Conservation (phyloP, 2,329 filamentous ascomycete species). For the Fusarium fujikuroi region DNA sequence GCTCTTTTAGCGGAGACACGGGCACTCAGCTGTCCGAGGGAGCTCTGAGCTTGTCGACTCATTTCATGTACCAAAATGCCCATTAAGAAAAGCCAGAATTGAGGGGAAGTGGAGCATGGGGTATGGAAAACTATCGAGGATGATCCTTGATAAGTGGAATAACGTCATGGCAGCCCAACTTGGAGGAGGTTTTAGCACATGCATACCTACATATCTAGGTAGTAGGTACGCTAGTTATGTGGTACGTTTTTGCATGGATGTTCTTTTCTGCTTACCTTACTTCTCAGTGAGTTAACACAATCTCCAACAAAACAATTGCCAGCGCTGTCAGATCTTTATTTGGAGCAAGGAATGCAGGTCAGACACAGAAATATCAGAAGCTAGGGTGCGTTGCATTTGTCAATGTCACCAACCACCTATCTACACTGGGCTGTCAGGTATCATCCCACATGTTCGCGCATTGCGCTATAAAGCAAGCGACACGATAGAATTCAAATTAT, state of each 20-base stretch:
- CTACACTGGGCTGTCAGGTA: neutral
- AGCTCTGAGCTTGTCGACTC: conserved; percentile 16
- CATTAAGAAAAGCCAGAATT: conserved; percentile 18
- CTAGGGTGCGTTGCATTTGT: neutral
- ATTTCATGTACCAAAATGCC: conserved; percentile 3
- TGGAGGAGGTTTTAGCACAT: neutral
- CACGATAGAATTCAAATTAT: conserved; percentile 18
- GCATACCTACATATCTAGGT: neutral
- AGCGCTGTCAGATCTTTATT: conserved; percentile 24
- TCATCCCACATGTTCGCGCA: neutral
- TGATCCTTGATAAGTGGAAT: conserved; percentile 25
- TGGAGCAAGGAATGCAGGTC: conserved; percentile 8
- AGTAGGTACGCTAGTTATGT: neutral
- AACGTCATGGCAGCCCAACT: conserved; percentile 39
- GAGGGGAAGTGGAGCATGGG: conserved; percentile 44
- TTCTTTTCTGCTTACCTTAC: conserved; percentile 2
- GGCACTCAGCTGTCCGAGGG: conserved; percentile 10
- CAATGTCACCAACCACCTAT: neutral
- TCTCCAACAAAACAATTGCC: neutral
- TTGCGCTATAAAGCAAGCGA: conserved; percentile 13
- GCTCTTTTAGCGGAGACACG: conserved; percentile 11
- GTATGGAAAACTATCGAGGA: conserved; percentile 21
- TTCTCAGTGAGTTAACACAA: neutral
- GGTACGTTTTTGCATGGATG: neutral
- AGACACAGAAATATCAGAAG: neutral